Base-by-base conservation (phyloP, 2,329 filamentous ascomycete species). In the Aspergillus sp. region DNA sequence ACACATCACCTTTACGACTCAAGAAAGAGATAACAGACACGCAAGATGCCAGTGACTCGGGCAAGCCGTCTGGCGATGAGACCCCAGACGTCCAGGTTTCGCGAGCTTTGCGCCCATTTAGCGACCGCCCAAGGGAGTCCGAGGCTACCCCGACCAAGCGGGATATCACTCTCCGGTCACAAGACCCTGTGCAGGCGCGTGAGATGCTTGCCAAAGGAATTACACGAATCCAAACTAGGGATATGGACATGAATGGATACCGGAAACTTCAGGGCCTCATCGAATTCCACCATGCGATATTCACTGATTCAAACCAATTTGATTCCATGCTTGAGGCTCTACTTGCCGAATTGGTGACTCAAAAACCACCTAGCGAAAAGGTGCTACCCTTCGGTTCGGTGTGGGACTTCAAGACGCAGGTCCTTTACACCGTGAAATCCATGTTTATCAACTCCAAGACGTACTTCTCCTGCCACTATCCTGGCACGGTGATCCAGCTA, bases 221-320 rank as follows among this genome's bases (percentile, higher is more conserved):
- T 12, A 61, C 62, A 43, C 70, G 71, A 27, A 76, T 79, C 31
- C 65, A 63, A 19, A 66, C 70, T 0, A 68, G 69, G 24, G 67
- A 64, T 3, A 71, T 79, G 60, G 76, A 77, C 52, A 72, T 77
- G 19, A 71, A 72, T 40, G 76, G 74, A 24, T 78, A 77, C 57
- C 71, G 75, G 7, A 77, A 77, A 57, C 62, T 79, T 5, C 76
- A 79, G 57, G 68, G 68, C 4, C 61, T 78, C 15, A 73, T 78
- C 60, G 68, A 73, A 56, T 70, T 70, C 46, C 73, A 76, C 24
- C 67, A 73, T 24, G 63, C 68, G 6, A 68, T 78, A 24, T 71
- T 75, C 17, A 61, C 67, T 19, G 69, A 73, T 31, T 70, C 72
- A 40, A 62, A 63, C 19, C 72, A 74, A 41, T 78, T 75, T 60